Evolutionary conservation across 2,329 filamentous ascomycete species (phyloP).

Genomic region (Chaetothyriales sp.): DNA sequence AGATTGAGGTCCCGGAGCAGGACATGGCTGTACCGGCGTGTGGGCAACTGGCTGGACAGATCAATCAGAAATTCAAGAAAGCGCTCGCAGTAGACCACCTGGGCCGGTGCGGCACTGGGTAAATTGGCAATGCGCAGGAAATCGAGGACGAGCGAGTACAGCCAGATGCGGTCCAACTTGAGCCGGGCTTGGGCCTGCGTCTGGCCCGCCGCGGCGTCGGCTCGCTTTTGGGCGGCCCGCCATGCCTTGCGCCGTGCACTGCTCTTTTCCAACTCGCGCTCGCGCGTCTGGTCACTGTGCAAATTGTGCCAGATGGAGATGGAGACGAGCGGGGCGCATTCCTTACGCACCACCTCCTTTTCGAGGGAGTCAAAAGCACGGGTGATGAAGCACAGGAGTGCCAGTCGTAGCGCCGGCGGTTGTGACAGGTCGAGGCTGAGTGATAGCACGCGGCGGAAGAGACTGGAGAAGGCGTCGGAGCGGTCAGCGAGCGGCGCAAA

Average conservation of each 20-base stretch:
- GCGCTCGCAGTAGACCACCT: conserved; percentile 79
- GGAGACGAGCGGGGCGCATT: conserved; percentile 87
- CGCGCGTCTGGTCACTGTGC: conserved; percentile 58
- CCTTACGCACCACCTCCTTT: conserved; percentile 74
- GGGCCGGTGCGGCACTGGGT: conserved; percentile 26
- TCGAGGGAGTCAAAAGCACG: conserved; percentile 89
- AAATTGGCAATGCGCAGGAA: conserved; percentile 62
- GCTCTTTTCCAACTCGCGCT: conserved; percentile 55
- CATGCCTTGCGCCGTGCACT: conserved; percentile 74
- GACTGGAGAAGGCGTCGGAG: conserved; percentile 65
- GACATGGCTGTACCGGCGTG: conserved; percentile 81
- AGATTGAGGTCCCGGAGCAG: conserved; percentile 75
- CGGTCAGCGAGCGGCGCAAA: conserved; percentile 70
- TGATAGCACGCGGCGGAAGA: conserved; percentile 81
- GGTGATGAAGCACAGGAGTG: conserved; percentile 81
- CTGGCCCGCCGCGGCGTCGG: conserved; percentile 57
- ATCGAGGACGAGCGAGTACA: conserved; percentile 71
- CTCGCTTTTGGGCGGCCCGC: conserved; percentile 73
- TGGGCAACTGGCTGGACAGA: conserved; percentile 82
- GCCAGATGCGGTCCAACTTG: conserved; percentile 84
- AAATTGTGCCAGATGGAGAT: conserved; percentile 94
- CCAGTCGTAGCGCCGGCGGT: conserved; percentile 52
- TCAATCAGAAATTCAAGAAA: conserved; percentile 84
- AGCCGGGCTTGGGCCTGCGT: conserved; percentile 61
- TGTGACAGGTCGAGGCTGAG: conserved; percentile 63